Base-by-base conservation (phyloP, 495 filamentous ascomycete species). In the Xanthoparmelia taractica region DNA sequence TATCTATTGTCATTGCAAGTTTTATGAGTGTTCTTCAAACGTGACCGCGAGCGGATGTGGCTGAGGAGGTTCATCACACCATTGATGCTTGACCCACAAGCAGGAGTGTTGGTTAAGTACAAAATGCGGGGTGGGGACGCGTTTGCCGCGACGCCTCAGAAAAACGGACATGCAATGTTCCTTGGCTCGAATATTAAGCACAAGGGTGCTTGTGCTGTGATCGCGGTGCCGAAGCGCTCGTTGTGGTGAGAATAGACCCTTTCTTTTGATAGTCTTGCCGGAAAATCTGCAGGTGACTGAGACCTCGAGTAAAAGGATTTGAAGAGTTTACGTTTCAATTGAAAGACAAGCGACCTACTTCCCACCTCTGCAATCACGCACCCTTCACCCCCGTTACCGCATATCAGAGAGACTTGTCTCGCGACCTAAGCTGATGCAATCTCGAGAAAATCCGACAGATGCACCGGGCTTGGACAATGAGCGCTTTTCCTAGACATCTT, bases 21-120 rank as follows among this genome's bases (percentile, higher is more conserved):
- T 43, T 60, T 59, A 48, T 64, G 59, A 58, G 59, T 60, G 55
- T 71, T 70, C 61, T 74, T 72, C 27, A 74, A 70, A 63, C 70
- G 72, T 37, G 75, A 74, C 45, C 69, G 71, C 36, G 69, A 72
- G 48, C 77, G 73, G 59, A 80, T 73, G 63, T 77, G 73, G 59
- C 73, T 72, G 37, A 80, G 75, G 62, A 80, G 75, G 57, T 75
- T 76, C 78, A 80, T 80, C 8, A 33, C 50, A 29, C 50, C 29
- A 29, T 54, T 54, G 50, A 54, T 54, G 50, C 48, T 31, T 17
- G 48, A 29, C 13, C 12, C 25, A 50, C 23, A 50, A 11, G 45
- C 10, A 29, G 25, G 25, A 3, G 6, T 31, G 23, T 29, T 50
- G 23, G 11, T 29, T 18, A 50, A 29, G n/a, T n/a, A n/a, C n/a